Base-by-base conservation (phyloP, 495 filamentous ascomycete genomes). In the Bryoglossum gracile region DNA sequence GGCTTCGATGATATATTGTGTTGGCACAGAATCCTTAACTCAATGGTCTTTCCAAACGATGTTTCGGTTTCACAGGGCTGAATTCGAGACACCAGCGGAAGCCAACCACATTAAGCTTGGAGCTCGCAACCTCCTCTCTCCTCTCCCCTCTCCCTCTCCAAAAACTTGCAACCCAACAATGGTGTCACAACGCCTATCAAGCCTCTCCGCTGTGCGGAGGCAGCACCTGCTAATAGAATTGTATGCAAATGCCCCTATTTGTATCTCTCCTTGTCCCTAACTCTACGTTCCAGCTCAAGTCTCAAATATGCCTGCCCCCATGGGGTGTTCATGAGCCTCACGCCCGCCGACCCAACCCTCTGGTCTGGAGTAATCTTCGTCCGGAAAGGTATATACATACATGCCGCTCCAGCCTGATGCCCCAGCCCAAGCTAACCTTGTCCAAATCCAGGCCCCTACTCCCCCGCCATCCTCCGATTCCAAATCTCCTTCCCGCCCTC, bases 351-450 rank as follows among this genome's bases (percentile, higher is more conserved):
- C 59, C 80, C 86, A 9, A 77, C 77, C 23, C 69, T 86, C 23
- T 97, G 91, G 91, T 82, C 77, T 44, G 89, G 89, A n/a, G 82
- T 94, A 6, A 68, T 96, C 4, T 96, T 96, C 60, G 80, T 94
- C 43, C 86, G 89, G 30, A 84, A 84, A 70, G 91, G 90, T 86
- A 62, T 41, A 25, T 55, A 21, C 13, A n/a, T n/a, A n/a, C n/a
- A n/a, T 22, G 10, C 21, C 14, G 9, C 50, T 39, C 50, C 6
- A 10, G 1, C 43, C 22, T 33, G n/a, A 40, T 22, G 2, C 10
- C 3, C 8, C n/a, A 18, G 32, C 6, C 23, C 30, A 17, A n/a
- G 17, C 40, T 57, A 35, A 54, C 14, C 24, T 35, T 8, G 28
- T 16, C 8, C 13, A 16, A n/a, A 13, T 5, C 8, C 53, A 90